Evolutionary conservation across 2,329 filamentous ascomycete species (phyloP).

Genomic region (Parastagonospora nodorum): DNA sequence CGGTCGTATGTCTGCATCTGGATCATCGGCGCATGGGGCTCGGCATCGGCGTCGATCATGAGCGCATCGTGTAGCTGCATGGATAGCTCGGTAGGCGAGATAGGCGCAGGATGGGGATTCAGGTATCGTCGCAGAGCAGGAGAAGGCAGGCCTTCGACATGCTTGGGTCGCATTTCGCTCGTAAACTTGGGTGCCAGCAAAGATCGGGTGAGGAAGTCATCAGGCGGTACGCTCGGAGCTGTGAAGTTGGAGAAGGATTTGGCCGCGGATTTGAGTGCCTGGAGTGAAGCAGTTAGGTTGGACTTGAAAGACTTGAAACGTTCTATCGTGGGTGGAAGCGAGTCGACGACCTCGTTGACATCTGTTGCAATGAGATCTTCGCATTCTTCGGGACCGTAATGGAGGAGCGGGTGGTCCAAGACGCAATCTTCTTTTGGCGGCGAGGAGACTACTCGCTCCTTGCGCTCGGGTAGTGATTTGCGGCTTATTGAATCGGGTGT

Average conservation of each 20-base stretch:
- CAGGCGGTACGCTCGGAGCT: constrained; percentile 57
- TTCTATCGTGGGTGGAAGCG: constrained; percentile 31
- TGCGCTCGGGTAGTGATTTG: constrained; percentile 44
- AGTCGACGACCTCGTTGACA: constrained; percentile 25
- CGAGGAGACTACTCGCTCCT: constrained; percentile 54
- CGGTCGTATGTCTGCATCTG: constrained; percentile 67
- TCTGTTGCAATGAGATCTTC: constrained; percentile 40
- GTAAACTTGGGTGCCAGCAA: constrained; percentile 63
- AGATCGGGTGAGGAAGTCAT: constrained; percentile 65
- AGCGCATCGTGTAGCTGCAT: constrained; percentile 47
- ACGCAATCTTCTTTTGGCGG: constrained; percentile 59
- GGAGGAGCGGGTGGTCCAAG: constrained; percentile 62
- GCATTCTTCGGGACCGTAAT: constrained; percentile 42
- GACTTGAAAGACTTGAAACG: constrained; percentile 62
- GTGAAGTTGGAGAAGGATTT: constrained; percentile 66
- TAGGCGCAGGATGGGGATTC: constrained; percentile 57
- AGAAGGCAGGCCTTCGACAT: constrained; percentile 59
- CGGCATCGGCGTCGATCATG: constrained; percentile 40
- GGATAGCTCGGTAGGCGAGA: constrained; percentile 45
- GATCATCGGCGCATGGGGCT: constrained; percentile 59
- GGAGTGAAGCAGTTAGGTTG: constrained; percentile 66
- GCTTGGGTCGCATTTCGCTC: constrained; percentile 64
- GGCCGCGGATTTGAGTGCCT: constrained; percentile 65
- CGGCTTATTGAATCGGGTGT: constrained; percentile 40
- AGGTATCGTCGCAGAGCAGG: constrained; percentile 64